Base-by-base conservation (phyloP, 805 yeast genomes). In the Pichia cabralensis region DNA sequence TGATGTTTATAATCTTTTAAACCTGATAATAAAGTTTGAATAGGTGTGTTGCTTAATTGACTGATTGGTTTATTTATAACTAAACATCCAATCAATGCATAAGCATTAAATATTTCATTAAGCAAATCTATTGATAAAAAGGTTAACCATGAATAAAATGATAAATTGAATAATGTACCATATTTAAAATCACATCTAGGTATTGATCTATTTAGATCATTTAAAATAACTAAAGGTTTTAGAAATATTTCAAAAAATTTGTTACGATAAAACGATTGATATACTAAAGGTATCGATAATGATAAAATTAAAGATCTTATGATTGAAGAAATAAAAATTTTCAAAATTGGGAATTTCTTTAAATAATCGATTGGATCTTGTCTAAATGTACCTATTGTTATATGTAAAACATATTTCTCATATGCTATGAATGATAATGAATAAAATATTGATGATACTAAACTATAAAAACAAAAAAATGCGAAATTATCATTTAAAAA, bases 81-180 rank as follows among this genome's bases (percentile, higher is more conserved):
- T 33, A 81, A 49, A 51, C 89, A 80, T 2, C 92, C 89, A 43
- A 79, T 67, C 11, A 79, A 67, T 36, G 82, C 67, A 49, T 78
- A 80, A 3, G 80, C 79, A 46, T 74, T 64, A 49, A 69, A 80
- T 1, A 75, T 56, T 36, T 71, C 66, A 48, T 77, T 76, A 17
- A 69, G 51, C 8, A 67, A 30, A 46, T 80, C 86, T 72, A 80
- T 72, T 9, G 52, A 45, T 24, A 63, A 48, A 25, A 59, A 53
- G 16, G 60, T 41, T n/a, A 63, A 45, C 40, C 52, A 65, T 21
- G 63, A 28, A 22, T 28, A 32, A 22, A 36, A 32, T 4, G 34
- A 23, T 2, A 33, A 15, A 9, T 11, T 29, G 6, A 28, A 24
- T 12, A 32, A 5, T 6, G 23, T 16, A 2, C 2, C 5, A 20